These are phyloP conservation scores for Venturiaceae sp. DNA, from an alignment of 2,329 filamentous ascomycete species.

Conservation along the genomic window DNA sequence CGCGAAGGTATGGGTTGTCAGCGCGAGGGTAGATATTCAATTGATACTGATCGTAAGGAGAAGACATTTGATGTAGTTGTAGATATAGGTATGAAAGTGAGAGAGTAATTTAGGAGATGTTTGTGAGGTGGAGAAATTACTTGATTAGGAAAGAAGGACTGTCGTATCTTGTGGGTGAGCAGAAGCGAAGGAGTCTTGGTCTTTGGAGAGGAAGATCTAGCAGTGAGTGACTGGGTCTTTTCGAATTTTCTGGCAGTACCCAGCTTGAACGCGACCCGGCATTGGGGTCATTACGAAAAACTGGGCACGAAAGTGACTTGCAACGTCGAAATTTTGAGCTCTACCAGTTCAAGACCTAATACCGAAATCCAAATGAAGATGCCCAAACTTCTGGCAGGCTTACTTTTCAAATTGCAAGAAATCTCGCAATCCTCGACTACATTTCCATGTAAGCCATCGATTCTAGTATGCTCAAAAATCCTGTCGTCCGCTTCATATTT, in stretches of 20 bases:
- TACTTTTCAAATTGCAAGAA: not conserved
- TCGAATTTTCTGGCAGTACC: not conserved
- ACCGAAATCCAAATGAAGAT: not conserved
- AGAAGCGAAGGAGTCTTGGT: too few relatives aligned
- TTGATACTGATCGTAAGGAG: not conserved
- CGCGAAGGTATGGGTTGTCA: not conserved
- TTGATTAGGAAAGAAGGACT: not conserved
- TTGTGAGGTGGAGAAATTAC: not conserved
- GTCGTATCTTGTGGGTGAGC: too few relatives aligned
- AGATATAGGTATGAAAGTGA: not conserved
- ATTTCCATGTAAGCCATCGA: not conserved
- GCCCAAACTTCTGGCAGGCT: not conserved
- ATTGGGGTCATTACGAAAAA: too few relatives aligned
- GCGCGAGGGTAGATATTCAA: not conserved
- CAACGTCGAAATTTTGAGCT: too few relatives aligned
- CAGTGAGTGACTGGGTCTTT: too few relatives aligned
- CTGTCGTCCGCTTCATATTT: too few relatives aligned
- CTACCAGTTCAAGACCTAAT: too few relatives aligned
- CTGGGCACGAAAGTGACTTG: too few relatives aligned
- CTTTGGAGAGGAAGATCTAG: not conserved
- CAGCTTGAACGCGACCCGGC: too few relatives aligned
- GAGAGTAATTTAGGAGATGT: not conserved
- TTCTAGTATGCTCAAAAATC: not conserved
- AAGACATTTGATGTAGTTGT: not conserved
- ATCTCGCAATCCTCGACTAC: not conserved